A percentile compares a stretch with the other conserved stretches of the same genome.
These are phyloP conservation scores for Arthrobotrys conoides DNA, from an alignment of 2,329 filamentous ascomycete species.

Conservation along the genomic window DNA sequence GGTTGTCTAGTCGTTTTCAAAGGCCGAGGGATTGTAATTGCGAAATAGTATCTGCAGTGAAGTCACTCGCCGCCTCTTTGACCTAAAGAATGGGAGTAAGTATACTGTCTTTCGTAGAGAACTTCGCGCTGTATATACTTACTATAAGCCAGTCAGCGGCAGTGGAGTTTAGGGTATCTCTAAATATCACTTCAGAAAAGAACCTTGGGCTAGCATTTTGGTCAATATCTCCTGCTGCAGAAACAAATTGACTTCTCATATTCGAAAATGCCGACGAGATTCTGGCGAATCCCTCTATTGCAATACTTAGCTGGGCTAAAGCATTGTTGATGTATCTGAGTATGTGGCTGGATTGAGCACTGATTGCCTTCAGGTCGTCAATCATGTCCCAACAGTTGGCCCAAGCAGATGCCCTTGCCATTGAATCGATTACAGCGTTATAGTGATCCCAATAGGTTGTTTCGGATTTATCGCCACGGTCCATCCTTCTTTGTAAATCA, in stretches of 20 bases:
- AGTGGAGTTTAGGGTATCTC: slow-evolving; percentile 20
- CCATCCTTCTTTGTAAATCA: slow-evolving; percentile 21
- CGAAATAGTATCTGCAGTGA: slow-evolving; percentile 14
- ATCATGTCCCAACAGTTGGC: slow-evolving; percentile 43
- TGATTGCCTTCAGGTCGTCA: slow-evolving; percentile 28
- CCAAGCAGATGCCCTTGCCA: slow-evolving; percentile 27
- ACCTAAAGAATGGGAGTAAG: slow-evolving; percentile 17
- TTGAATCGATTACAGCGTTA: slow-evolving; percentile 37
- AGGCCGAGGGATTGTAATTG: slow-evolving; percentile 30
- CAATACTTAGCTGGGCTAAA: slow-evolving; percentile 8
- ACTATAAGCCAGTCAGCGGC: slow-evolving; percentile 28
- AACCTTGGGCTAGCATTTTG: slow-evolving; percentile 26
- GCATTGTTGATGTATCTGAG: slow-evolving; percentile 14
- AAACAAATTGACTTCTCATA: slow-evolving; percentile 35
- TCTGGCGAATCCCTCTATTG: slow-evolving; percentile 30
- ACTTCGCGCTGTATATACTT: background rate
- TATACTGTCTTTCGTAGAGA: background rate
- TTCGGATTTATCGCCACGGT: slow-evolving; percentile 37
- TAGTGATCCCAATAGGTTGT: slow-evolving; percentile 38
- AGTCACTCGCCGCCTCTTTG: slow-evolving; percentile 16
- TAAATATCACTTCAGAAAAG: slow-evolving; percentile 32
- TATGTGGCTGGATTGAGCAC: slow-evolving; percentile 27
- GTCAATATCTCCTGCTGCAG: slow-evolving; percentile 34
- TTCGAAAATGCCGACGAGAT: slow-evolving; percentile 25
- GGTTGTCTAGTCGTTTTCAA: background rate